Evolutionary conservation across 345 rosid genomes (phyloP), one percentile per base, ranked within the genome.

Genomic region (Gossypioides kirkii): DNA sequence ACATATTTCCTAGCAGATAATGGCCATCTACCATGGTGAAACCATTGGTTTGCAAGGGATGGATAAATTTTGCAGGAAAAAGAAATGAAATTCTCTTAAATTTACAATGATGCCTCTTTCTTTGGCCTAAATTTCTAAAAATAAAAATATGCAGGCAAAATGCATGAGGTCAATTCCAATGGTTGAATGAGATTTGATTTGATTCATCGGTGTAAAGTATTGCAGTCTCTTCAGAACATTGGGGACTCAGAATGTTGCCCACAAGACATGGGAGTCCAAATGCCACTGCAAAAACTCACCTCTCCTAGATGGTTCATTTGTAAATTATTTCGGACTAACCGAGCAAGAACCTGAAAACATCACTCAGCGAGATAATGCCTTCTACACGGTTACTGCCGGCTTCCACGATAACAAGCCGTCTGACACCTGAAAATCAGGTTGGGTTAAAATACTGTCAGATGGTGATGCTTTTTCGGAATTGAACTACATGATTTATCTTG

Each of bases 331-430:
- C 38, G 14, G 74, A 66, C 77, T 80, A 88, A 75, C 90, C 87
- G 14, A 91, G 87, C 76, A 91, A 82, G 78, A 86, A 91, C 72
- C 75, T 82, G 79, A 91, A 86, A 50, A 91, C 77, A 61, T 91
- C 97, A 18, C 86, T 75, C 61, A 91, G 75, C 1, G 97, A 79
- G 60, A 91, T 70, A 26, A 89, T 80, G 77, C 93, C 97, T 88
- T 89, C 87, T 36, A 91, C 93, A 8, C 89, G 91, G 72, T 87
- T 91, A 76, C 91, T 91, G 45, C 97, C 97, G 10, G 93, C 90
- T 78, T 91, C 97, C 69, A 91, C 92, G 7, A 91, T 82, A 45
- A 91, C 76, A 52, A 91, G 78, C 69, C 93, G 86, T 75, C 97
- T 78, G 8, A 89, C 88, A 71, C 97, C 97, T 91, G 82, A 41